These are phyloP conservation scores for Rhododendron molle DNA, from an alignment of 148 eudicot species.

Conservation along the genomic window DNA sequence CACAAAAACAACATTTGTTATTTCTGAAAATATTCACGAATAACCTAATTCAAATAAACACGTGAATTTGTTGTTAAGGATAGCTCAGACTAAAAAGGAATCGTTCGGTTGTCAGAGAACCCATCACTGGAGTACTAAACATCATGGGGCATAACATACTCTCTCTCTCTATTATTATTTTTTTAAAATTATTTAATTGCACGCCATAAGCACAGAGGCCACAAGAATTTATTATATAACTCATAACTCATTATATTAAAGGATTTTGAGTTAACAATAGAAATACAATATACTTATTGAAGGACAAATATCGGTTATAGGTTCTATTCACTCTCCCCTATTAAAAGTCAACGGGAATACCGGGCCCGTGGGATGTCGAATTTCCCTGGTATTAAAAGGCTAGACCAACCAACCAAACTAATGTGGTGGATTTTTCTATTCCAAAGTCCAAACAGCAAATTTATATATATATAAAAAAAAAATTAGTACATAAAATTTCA, in stretches of 20 bases:
- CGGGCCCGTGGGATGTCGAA: not conserved
- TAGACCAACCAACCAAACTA: not conserved
- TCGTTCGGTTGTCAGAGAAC: not conserved
- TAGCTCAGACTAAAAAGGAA: not conserved
- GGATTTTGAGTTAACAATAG: no score
- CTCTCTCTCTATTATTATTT: not conserved
- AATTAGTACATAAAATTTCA: no score
- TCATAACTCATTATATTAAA: no score
- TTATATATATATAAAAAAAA: no score
- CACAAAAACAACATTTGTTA: not conserved
- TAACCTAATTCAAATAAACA: not conserved
- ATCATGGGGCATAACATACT: not conserved
- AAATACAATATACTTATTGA: no score
- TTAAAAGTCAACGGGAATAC: not conserved
- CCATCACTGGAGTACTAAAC: not conserved
- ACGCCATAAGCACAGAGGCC: not conserved
- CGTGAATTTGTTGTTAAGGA: not conserved
- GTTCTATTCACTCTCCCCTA: not conserved
- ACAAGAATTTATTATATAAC: not conserved
- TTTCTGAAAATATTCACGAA: not conserved
- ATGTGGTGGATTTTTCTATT: not conserved
- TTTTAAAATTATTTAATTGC: not conserved
- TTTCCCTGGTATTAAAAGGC: not conserved
- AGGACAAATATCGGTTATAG: not conserved
- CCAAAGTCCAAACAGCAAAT: not conserved